A percentile compares a stretch with the other conserved stretches of the same genome.
Evolutionary conservation across 2,329 filamentous ascomycete species (phyloP).

Genomic region (Trichoderma lentiforme): DNA sequence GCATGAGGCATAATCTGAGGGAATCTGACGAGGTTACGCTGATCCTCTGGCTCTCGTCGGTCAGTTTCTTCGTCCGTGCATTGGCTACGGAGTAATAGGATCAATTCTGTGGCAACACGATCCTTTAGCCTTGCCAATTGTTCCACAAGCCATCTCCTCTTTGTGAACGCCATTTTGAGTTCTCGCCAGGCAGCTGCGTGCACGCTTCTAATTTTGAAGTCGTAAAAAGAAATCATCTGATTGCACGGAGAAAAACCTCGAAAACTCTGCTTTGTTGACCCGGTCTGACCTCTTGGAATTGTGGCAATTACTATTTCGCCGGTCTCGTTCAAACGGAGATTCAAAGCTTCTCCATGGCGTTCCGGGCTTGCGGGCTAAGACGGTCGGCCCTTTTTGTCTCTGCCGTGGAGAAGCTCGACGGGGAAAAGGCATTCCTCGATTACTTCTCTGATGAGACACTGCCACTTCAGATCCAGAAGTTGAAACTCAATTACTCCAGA

Average conservation of each 20-base stretch:
- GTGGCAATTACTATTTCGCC: not conserved
- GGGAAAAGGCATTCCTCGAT: not conserved
- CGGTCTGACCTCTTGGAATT: not conserved
- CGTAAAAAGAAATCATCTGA: not conserved
- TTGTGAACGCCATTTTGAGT: not conserved
- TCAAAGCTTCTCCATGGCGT: not conserved
- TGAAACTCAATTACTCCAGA: conserved; percentile 1
- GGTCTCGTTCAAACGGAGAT: not conserved
- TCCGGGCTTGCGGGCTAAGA: not conserved
- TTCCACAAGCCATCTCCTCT: not conserved
- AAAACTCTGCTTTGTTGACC: not conserved
- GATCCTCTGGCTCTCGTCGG: not conserved
- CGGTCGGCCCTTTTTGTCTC: not conserved
- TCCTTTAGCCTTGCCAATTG: not conserved
- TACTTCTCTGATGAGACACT: not conserved
- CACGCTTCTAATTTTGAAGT: not conserved
- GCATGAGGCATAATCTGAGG: not conserved
- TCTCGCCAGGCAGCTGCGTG: not conserved
- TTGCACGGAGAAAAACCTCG: not conserved
- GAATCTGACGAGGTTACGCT: not conserved
- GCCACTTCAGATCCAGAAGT: not conserved
- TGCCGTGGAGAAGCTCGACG: not conserved
- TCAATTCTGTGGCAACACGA: not conserved
- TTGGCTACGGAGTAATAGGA: not conserved
- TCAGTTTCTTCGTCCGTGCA: not conserved